phyloP scores from a whole-genome alignment of 2,329 filamentous ascomycete species.

The Cryphonectria nitschkei region DNA sequence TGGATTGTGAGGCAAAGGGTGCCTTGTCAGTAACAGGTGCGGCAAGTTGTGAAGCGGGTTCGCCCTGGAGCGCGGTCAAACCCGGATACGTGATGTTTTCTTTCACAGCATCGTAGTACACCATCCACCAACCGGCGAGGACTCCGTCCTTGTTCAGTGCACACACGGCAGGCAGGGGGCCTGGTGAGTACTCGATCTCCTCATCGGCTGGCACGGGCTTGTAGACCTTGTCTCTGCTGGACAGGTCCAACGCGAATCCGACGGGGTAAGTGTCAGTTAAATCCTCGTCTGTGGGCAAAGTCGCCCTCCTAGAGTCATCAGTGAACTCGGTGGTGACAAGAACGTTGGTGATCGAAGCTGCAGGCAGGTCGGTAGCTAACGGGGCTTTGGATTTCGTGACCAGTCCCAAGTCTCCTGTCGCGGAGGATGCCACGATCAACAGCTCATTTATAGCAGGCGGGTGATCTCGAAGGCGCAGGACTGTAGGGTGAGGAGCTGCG shows the following conservation, averaged over 20 bases:
- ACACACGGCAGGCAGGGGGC: constrained; percentile 82
- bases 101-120: constrained; percentile 85
- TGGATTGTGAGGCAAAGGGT: constrained; percentile 36
- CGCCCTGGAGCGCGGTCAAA: constrained; percentile 55
- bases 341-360: constrained; percentile 63
- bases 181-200: constrained; percentile 77
- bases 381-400: constrained; percentile 74
- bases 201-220: constrained; percentile 77
- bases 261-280: constrained; percentile 76
- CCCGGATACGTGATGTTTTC: constrained; percentile 74
- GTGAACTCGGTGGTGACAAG: constrained; percentile 75
- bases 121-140: constrained; percentile 85
- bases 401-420: constrained; percentile 77
- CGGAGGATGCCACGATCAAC: constrained; percentile 80
- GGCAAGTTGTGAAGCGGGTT: constrained; percentile 40
- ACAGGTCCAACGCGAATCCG: constrained; percentile 83
- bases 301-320: constrained; percentile 75
- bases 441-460: constrained; percentile 79
- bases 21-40: constrained; percentile 38
- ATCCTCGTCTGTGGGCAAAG: constrained; percentile 68
- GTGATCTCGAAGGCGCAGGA: constrained; percentile 78
- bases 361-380: constrained; percentile 60
- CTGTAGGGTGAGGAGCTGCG: constrained; percentile 73
- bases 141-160: constrained; percentile 88
- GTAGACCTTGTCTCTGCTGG: constrained; percentile 75